Base-by-base conservation (phyloP, 768 basidiomycete species). In the Mycena albidolilacea region DNA sequence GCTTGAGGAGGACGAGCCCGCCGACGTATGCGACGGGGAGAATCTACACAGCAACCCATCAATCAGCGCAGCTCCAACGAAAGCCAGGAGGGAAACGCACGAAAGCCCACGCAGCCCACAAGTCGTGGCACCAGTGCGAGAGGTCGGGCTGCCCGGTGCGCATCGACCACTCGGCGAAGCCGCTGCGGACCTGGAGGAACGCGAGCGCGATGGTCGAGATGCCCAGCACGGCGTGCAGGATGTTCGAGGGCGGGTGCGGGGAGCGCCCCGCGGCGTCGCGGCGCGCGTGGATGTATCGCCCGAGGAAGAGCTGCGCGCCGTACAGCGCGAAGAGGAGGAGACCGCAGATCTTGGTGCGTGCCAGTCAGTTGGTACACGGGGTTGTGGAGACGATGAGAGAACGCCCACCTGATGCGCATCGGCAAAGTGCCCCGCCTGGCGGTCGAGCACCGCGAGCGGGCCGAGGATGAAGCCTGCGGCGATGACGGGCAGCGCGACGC, bases 151-250 rank as follows among this genome's bases (percentile, higher is more conserved):
- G 83, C 5, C 83, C 82, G 7, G 84, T 84, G 65, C 80, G 78
- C 44, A 72, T 75, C 62, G 83, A 81, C 85, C 85, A 87, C 79
- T 87, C 85, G 69, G 83, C 77, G 74, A 89, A 74, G 23, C 88
- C 88, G 64, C 85, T 87, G 44, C 83, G 82, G 44, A 88, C 90
- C 83, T 90, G 87, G 75, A 84, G 85, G 78, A 90, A 88, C 12
- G 91, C 86, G 4, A 90, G 75, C 4, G 77, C 81, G 65, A 93
- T 83, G 65, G 88, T 82, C 1, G 79, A 76, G 38, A 92, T 72
- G 0, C 92, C 92, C 0, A 90, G 75, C 10, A 81, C 75, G 54
- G 90, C 87, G 74, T 93, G 92, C 9, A 88, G 57, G 72, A 90
- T 84, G 77, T 93, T 92, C 1, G 82, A 82, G 17, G 86, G 86